phyloP scores from a whole-genome alignment of 139 green algal species.

The Volvox africanus region DNA sequence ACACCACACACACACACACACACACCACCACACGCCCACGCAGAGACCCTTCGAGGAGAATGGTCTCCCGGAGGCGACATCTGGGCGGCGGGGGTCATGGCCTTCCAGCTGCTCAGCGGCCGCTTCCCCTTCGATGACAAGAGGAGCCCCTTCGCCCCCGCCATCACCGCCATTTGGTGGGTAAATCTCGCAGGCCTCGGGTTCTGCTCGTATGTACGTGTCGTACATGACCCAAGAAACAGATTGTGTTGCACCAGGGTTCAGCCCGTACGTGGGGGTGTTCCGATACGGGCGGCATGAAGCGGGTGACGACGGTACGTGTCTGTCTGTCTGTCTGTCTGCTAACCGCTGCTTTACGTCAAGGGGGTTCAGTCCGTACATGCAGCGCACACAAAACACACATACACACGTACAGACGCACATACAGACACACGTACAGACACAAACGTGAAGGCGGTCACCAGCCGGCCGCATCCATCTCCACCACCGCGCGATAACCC shows the following conservation, averaged over 20 bases:
- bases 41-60: constrained; percentile 83
- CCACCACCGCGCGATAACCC: neutral
- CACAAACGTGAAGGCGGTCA: neutral
- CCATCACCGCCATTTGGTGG: constrained; percentile 82
- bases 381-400: neutral
- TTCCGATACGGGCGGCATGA: no score
- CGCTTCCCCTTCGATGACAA: constrained; percentile 90
- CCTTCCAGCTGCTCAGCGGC: constrained; percentile 87
- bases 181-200: no score
- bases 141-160: constrained; percentile 71
- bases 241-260: no score
- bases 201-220: no score
- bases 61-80: constrained; percentile 81
- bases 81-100: constrained; percentile 91
- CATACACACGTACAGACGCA: neutral
- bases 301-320: no score
- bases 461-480: neutral
- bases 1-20: neutral
- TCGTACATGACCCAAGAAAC: no score
- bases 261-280: no score
- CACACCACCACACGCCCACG: neutral
- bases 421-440: neutral
- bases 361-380: no score
- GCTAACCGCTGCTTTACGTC: no score
- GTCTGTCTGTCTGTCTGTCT: no score